Conservation (phyloP, 2,329 filamentous ascomycete species). For the Trichoderma guizhouense region DNA sequence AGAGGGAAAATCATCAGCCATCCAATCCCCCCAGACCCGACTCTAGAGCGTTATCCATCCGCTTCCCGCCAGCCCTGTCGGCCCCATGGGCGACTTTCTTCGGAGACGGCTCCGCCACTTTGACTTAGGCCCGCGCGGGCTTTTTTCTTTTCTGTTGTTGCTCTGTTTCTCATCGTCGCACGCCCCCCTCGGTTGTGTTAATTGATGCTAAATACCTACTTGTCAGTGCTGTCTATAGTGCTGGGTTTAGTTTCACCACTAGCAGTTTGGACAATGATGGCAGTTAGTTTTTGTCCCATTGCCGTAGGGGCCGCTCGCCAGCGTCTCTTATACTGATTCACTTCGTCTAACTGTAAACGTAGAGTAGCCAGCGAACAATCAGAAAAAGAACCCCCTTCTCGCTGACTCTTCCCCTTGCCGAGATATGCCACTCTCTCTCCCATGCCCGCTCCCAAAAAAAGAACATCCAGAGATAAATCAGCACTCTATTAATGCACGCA, state of each 20-base stretch:
- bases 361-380: background rate
- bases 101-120: background rate
- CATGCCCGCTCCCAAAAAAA: background rate
- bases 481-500: constrained; percentile 1
- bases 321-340: background rate
- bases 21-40: background rate
- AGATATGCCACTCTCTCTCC: background rate
- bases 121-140: background rate
- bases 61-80: constrained; percentile 1
- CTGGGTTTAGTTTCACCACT: background rate
- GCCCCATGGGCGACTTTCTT: background rate
- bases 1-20: background rate
- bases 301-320: background rate
- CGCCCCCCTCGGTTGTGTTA: background rate
- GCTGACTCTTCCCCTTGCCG: background rate
- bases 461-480: background rate
- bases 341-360: background rate
- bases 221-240: too few relatives aligned
- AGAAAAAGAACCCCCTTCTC: background rate
- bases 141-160: background rate
- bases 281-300: background rate
- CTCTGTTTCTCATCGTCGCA: background rate
- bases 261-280: background rate
- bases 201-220: constrained; percentile 4
- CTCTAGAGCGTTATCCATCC: background rate